phyloP scores from a whole-genome alignment of 192 early-diverging fungal genomes.

The Coemansia biformis region DNA sequence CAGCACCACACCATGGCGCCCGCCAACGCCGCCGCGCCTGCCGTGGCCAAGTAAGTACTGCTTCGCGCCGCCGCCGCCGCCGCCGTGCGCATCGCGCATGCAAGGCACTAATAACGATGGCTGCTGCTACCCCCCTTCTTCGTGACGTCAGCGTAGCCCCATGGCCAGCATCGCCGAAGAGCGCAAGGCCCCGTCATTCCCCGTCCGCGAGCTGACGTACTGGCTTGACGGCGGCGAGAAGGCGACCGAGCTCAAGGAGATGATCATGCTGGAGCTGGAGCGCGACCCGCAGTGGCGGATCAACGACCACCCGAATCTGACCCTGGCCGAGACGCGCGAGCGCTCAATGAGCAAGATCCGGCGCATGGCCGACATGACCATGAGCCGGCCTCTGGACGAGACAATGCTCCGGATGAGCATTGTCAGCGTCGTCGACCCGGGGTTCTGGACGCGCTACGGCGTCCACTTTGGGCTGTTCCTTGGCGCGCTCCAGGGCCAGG shows the following conservation, averaged over 20 bases:
- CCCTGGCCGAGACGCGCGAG: conserved; percentile 70
- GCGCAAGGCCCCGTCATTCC: conserved; percentile 68
- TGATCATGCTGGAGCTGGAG: conserved; percentile 80
- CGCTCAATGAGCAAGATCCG: conserved; percentile 79
- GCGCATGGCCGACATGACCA: conserved; percentile 64
- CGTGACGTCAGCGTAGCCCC: conserved; percentile 27
- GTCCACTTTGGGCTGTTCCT: conserved; percentile 89
- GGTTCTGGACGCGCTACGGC: conserved; percentile 86
- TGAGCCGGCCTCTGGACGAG: conserved; percentile 62
- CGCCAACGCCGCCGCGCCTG: too few relatives aligned
- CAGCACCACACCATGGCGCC: too few relatives aligned
- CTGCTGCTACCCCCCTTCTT: too few relatives aligned
- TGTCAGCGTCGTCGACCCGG: conserved; percentile 76
- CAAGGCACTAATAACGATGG: too few relatives aligned
- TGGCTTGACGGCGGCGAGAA: conserved; percentile 76
- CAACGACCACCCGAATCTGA: conserved; percentile 73
- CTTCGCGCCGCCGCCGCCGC: too few relatives aligned
- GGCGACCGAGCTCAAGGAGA: conserved; percentile 62
- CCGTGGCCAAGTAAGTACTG: too few relatives aligned
- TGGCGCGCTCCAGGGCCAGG: conserved; percentile 77
- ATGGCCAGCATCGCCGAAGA: conserved; percentile 61
- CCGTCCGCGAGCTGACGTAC: conserved; percentile 73
- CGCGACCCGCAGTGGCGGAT: conserved; percentile 76
- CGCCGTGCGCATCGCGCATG: too few relatives aligned
- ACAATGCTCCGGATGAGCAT: conserved; percentile 76